Percentiles rank a stretch among this genome's conserved stretches.
Evolutionary conservation across 2,329 filamentous ascomycete species (phyloP).

Genomic region (Beauveria medogensis): DNA sequence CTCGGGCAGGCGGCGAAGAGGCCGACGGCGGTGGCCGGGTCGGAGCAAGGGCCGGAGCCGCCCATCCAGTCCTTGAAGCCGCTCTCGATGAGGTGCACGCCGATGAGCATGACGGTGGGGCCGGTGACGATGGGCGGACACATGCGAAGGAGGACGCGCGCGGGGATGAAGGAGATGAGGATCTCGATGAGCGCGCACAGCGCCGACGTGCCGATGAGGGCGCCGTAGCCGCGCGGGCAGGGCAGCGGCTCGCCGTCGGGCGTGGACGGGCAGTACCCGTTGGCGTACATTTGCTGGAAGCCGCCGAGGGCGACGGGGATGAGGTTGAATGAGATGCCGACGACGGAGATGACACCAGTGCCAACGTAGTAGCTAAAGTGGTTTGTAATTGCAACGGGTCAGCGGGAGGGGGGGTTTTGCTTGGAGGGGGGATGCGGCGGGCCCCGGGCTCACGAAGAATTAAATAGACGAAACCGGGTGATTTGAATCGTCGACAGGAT

Average conservation of each 20-base stretch:
- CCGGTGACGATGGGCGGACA: conserved; percentile 76
- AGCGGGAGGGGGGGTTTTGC: neutral
- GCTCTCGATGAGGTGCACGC: conserved; percentile 61
- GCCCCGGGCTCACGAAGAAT: conserved; percentile 43
- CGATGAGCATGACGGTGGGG: conserved; percentile 63
- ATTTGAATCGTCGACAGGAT: conserved; percentile 70
- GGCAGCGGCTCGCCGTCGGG: conserved; percentile 58
- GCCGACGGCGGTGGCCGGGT: conserved; percentile 37
- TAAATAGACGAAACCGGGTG: conserved; percentile 63
- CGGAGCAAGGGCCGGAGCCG: conserved; percentile 53
- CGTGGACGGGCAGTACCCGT: conserved; percentile 56
- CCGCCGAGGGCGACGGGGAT: conserved; percentile 67
- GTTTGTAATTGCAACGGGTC: neutral
- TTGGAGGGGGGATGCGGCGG: neutral
- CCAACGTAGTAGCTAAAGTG: conserved; percentile 59
- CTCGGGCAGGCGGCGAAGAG: conserved; percentile 59
- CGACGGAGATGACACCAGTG: conserved; percentile 72
- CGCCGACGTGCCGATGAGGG: conserved; percentile 60
- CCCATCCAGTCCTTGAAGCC: conserved; percentile 75
- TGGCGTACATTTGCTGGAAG: conserved; percentile 68
- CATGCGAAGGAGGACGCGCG: conserved; percentile 58
- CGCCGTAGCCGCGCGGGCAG: conserved; percentile 69
- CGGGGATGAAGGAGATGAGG: conserved; percentile 65
- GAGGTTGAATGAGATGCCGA: conserved; percentile 70
- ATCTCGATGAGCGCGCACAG: conserved; percentile 63